Base-by-base conservation (phyloP, 2,329 filamentous ascomycete species). In the Emmonsiellopsis sp. region DNA sequence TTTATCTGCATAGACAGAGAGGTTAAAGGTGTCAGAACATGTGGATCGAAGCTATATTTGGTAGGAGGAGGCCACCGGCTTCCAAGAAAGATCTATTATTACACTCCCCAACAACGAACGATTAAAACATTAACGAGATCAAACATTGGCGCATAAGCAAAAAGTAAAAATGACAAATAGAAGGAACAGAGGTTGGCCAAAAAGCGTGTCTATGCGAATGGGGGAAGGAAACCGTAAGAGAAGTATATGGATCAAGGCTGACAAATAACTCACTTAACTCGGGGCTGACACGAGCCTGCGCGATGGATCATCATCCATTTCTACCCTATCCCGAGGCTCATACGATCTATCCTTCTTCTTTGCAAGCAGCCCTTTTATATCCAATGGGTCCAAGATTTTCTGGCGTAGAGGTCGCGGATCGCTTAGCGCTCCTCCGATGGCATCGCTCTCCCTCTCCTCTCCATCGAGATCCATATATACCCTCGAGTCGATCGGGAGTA, bases 361-460 rank as follows among this genome's bases (percentile, higher is more conserved):
- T 3, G 30, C 41, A 30, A 56, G 51, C 42, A 56, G 37, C 10
- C 54, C 54, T 42, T 16, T 54, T 16, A 56, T 38, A 51, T 56
- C 54, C 6, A 56, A 44, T 7, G 54, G 51, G 31, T 56, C 54
- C 7, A 54, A 16, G 3, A 56, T 51, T 16, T 54, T 56, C 43
- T 50, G 46, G 38, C n/a, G 16, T 10, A 54, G 20, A 7, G 51
- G 46, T 13, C 54, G 32, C 9, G 51, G 41, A 42, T 56, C 54
- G 13, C 48, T 9, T 15, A 56, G 34, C 13, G 51, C 49, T 1
- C 46, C 45, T 37, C 51, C 51, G 7, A 51, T 15, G 15, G 44
- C 45, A 11, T 56, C 54, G 16, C 50, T 51, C n/a, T 31, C 35
- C 47, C 16, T 44, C 47, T 56, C 54, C 16, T 26, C 44, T 9